Base-by-base conservation (phyloP, 2,329 filamentous ascomycete genomes). In the Geosmithia putterillii region DNA sequence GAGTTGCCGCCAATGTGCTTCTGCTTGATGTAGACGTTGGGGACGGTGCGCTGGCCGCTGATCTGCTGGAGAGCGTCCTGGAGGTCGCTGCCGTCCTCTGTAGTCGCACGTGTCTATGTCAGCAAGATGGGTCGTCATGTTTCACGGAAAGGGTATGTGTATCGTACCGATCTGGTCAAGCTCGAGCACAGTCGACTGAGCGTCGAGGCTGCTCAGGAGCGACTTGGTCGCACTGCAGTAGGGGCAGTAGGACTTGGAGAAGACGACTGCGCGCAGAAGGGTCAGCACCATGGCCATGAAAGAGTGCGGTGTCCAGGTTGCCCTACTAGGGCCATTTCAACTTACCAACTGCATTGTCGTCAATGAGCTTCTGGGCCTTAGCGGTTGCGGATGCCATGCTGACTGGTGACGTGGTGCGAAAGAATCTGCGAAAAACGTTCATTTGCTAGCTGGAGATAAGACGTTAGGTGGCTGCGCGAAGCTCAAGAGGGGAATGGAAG, bases 1-100 rank as follows among this genome's bases (percentile, higher is more conserved):
- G 87, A 94, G 77, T 96, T 96, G 53, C 92, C 92, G 50, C 92
- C 92, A 61, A 98, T 94, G 67, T 95, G 90, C 71, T 94, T 70
- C 69, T 88, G 69, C 54, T 69, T 69, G 66, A 98, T 96, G 73
- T 85, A 96, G 69, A 95, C 84, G 71, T 96, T 96, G 56, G 92
- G 92, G 6, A 98, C 92, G 55, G 86, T 90, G 57, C 80, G 74
- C 74, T 98, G 92, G 62, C 76, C 73, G 45, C 80, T 86, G 55
- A 96, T 76, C 50, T 90, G 75, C 52, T 76, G 64, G 47, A 98
- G 84, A 21, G 88, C 87, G 51, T 79, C 71, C 71, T 98, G 92
- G 57, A 98, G 78, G 12, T 71, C 88, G 51, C 67, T 61, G 51
- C 92, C 90, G 58, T 96, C 90, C 50, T 81, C 87, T 94, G 52